Evolutionary conservation across 2,329 filamentous ascomycete genomes (phyloP), one percentile per base, ranked within the genome.

Genomic region (Penicillium hordei): DNA sequence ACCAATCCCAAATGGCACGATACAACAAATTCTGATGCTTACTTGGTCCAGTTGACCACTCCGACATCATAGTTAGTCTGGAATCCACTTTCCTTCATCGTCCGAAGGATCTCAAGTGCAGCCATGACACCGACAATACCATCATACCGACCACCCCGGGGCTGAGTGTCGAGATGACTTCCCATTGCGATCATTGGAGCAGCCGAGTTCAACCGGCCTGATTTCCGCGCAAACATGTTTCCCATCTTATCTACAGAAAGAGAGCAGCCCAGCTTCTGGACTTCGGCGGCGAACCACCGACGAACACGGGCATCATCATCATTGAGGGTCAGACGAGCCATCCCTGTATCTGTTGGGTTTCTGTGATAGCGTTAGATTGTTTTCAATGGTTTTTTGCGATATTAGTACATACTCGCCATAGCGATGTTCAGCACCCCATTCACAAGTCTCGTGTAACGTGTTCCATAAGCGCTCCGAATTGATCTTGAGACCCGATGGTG

Each of bases 61-160:
- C 87, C 88, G 0, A 91, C 80, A 2, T 87, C 86, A 48, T 82
- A 87, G 31, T 85, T 79, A 0, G 89, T 91, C 66, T 86, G 79
- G 3, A 86, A 79, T n/a, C 81, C 75, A 46, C 84, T 82, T n/a
- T 91, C 88, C 4, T 84, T 79, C 53, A 93, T 77, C 0, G 85
- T 82, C 43, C 79, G 81, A 17, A 92, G 74, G 72, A 89, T 87
- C 72, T 92, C 89, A 0, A 92, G 75, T 0, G 84, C 89, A 1
- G 88, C 85, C 34, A 83, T 79, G 1, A 92, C 79, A 1, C 89
- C 89, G 0, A 93, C 74, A 33, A 92, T 89, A 0, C 89, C 89
- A 66, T 92, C 89, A 60, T 92, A 91, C 27, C 88, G 67, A 33
- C 70, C 70, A 1, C 70, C 70, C 0, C 68, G 64, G 19, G 70